Evolutionary conservation across 768 basidiomycete genomes (phyloP).

Genomic region (Neoboletus subvelutipes): DNA sequence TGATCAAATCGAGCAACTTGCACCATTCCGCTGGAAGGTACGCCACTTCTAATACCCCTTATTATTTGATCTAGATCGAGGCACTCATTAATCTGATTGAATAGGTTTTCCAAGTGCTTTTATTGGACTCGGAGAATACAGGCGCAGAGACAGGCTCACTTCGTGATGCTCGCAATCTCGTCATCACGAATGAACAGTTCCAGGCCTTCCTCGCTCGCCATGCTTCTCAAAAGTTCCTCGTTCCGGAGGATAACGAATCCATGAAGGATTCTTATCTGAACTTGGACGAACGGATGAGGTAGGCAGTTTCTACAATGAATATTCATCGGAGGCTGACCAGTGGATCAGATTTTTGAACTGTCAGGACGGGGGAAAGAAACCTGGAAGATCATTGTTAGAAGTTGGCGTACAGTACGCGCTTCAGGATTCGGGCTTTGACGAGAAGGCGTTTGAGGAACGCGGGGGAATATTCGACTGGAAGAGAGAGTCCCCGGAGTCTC

Average conservation of each 20-base stretch:
- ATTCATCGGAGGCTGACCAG: not conserved
- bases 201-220: constrained; percentile 37
- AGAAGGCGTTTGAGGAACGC: constrained; percentile 29
- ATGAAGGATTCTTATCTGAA: constrained; percentile 43
- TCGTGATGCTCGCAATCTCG: constrained; percentile 35
- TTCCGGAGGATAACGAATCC: constrained; percentile 39
- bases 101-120: constrained; percentile 38
- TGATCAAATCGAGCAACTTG: constrained; percentile 32
- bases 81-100: not conserved
- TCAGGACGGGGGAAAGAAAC: constrained; percentile 33
- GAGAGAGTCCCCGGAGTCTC: constrained; percentile 2
- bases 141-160: constrained; percentile 31
- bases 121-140: constrained; percentile 38
- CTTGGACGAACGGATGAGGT: constrained; percentile 42
- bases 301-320: not conserved
- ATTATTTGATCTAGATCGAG: not conserved
- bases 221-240: constrained; percentile 28
- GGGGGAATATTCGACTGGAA: constrained; percentile 41
- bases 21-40: constrained; percentile 43
- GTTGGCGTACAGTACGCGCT: constrained; percentile 36
- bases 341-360: constrained; percentile 35
- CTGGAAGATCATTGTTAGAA: constrained; percentile 27
- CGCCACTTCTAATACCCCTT: not conserved
- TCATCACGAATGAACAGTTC: constrained; percentile 37
- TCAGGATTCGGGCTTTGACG: constrained; percentile 36